phyloP scores from a whole-genome alignment of 2,329 filamentous ascomycete genomes.

The Macroventuria anomochaeta region DNA sequence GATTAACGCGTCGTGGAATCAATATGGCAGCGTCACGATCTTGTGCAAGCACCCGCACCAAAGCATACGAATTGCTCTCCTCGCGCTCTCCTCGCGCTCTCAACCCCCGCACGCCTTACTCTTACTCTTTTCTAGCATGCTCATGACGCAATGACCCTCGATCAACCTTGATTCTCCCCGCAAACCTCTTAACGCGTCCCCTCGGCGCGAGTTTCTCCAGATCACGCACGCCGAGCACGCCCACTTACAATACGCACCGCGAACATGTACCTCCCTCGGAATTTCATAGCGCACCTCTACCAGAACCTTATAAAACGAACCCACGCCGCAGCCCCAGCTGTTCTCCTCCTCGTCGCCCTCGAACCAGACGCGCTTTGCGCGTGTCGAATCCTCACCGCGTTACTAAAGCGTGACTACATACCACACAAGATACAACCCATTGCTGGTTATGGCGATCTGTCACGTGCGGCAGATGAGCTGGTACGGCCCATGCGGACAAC shows the following conservation, averaged over 20 bases:
- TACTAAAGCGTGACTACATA: constrained; percentile 98
- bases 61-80: constrained; percentile 32
- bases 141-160: constrained; percentile 29
- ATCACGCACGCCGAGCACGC: constrained; percentile 25
- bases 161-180: constrained; percentile 18
- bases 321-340: constrained; percentile 88
- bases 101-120: constrained; percentile 21
- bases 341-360: constrained; percentile 89
- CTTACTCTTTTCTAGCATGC: constrained; percentile 24
- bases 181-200: constrained; percentile 36
- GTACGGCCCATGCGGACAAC: constrained; percentile 86
- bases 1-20: constrained; percentile 23
- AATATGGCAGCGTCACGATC: constrained; percentile 22
- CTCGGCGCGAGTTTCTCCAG: constrained; percentile 26
- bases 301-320: constrained; percentile 83
- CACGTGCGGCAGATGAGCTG: constrained; percentile 77
- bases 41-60: constrained; percentile 33
- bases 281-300: constrained; percentile 89
- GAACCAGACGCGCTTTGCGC: constrained; percentile 96
- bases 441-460: constrained; percentile 87
- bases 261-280: constrained; percentile 90
- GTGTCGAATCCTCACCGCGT: constrained; percentile 87
- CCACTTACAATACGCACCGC: constrained; percentile 15
- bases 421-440: constrained; percentile 97
- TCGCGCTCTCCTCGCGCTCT: constrained; percentile 20